Conservation (phyloP, 2,329 filamentous ascomycete genomes). For the Xylariaceae sp. region DNA sequence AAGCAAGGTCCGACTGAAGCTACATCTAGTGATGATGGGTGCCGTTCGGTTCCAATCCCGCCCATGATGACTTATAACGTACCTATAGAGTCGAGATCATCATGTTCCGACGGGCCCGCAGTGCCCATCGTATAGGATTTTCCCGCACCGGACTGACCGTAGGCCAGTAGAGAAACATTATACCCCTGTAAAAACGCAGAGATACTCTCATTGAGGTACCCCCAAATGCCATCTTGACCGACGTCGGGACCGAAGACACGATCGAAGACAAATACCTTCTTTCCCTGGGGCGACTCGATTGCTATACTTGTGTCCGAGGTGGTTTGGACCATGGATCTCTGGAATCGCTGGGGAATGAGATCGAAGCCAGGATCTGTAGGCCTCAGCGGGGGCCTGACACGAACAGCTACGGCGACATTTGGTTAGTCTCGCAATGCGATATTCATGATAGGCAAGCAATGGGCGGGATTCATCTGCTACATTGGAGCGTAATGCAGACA, state of each 20-base stretch:
- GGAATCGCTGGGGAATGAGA: conserved; percentile 91
- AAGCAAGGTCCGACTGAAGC: background rate
- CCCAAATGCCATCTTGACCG: conserved; percentile 85
- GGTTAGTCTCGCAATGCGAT: conserved; percentile 7
- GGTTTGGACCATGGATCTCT: conserved; percentile 85
- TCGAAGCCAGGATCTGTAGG: conserved; percentile 86
- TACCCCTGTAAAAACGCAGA: conserved; percentile 89
- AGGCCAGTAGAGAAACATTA: conserved; percentile 95
- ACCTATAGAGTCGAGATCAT: conserved; percentile 70
- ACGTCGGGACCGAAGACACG: conserved; percentile 83
- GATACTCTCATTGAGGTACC: conserved; percentile 87
- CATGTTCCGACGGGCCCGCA: conserved; percentile 74
- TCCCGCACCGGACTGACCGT: conserved; percentile 93
- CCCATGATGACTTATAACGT: conserved; percentile 34
- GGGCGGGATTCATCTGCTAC: background rate
- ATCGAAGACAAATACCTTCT: conserved; percentile 95
- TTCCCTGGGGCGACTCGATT: conserved; percentile 86
- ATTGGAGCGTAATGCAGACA: background rate
- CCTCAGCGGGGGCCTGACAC: conserved; percentile 80
- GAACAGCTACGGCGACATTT: conserved; percentile 62
- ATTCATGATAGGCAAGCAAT: background rate
- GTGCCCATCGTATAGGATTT: conserved; percentile 99
- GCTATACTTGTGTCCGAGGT: conserved; percentile 77
- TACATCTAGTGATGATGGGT: background rate
- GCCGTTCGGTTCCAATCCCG: background rate